These are phyloP conservation scores for Papiliotrema terrestris DNA, from an alignment of 1,284 basidiomycete genomes.

Conservation along the genomic window DNA sequence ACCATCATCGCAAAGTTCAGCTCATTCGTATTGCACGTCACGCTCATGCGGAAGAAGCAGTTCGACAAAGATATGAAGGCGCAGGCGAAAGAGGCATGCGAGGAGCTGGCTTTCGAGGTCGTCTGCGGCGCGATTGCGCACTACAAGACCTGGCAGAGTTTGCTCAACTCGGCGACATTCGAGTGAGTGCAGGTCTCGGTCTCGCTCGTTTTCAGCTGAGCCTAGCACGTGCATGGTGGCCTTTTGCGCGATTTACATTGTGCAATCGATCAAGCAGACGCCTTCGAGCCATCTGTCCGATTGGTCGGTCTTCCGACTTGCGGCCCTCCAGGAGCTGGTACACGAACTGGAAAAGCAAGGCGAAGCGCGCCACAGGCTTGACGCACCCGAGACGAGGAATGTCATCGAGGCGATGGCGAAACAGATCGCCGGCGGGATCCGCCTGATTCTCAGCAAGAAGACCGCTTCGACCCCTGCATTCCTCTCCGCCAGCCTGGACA, in stretches of 20 bases:
- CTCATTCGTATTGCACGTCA: constrained; percentile 13
- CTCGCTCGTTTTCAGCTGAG: background rate
- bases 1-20: constrained; percentile 21
- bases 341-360: constrained; percentile 15
- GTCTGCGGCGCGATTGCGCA: constrained; percentile 15
- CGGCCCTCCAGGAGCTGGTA: constrained; percentile 14
- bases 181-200: constrained; percentile 14
- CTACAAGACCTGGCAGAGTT: constrained; percentile 17
- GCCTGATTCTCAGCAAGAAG: constrained; percentile 10
- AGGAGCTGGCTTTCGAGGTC: constrained; percentile 17
- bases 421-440: constrained; percentile 14
- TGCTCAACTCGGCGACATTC: constrained; percentile 21
- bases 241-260: constrained; percentile 19
- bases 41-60: constrained; percentile 8
- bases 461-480: background rate
- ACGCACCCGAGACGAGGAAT: constrained; percentile 5
- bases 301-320: constrained; percentile 19
- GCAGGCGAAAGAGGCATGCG: constrained; percentile 11
- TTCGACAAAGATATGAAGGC: background rate
- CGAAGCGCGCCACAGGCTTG: constrained; percentile 8
- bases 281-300: constrained; percentile 10
- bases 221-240: constrained; percentile 23
- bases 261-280: constrained; percentile 17
- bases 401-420: constrained; percentile 18
- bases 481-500: background rate